Evolutionary conservation across 2,329 filamentous ascomycete genomes (phyloP).

Genomic region (Cladosporium sp.): DNA sequence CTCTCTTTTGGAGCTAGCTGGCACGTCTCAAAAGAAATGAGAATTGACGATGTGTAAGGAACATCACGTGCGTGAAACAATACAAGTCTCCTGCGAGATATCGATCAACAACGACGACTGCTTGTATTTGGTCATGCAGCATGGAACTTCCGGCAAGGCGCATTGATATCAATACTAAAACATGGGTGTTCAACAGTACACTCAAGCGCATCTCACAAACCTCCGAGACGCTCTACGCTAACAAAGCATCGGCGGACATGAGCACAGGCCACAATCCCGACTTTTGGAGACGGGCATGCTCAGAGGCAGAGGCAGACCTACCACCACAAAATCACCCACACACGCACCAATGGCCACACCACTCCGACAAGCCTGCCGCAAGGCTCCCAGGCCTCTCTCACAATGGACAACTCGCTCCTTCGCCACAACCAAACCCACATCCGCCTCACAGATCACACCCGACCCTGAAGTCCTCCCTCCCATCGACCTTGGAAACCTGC

Average conservation of each 20-base stretch:
- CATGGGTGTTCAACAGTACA: too few species aligned
- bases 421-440: conserved; percentile 3
- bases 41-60: background rate
- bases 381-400: conserved; percentile 18
- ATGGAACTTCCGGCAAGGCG: too few species aligned
- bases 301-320: background rate
- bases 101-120: too few species aligned
- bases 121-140: too few species aligned
- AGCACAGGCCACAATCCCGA: conserved; percentile 17
- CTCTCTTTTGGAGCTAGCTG: background rate
- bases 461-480: conserved; percentile 13
- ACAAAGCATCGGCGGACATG: background rate
- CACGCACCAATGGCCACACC: conserved; percentile 25
- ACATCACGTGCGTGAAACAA: too few species aligned
- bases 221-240: background rate
- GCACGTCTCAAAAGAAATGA: background rate
- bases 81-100: too few species aligned
- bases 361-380: conserved; percentile 26
- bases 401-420: conserved; percentile 16
- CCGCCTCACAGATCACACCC: conserved; percentile 14
- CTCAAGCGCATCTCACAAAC: conserved; percentile 2
- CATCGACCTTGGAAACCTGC: conserved; percentile 60
- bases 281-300: conserved; percentile 10
- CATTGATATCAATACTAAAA: too few species aligned
- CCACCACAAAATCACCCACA: background rate